phyloP scores from a whole-genome alignment of 1,139 yeast species.

The Arxiozyma bovina region DNA sequence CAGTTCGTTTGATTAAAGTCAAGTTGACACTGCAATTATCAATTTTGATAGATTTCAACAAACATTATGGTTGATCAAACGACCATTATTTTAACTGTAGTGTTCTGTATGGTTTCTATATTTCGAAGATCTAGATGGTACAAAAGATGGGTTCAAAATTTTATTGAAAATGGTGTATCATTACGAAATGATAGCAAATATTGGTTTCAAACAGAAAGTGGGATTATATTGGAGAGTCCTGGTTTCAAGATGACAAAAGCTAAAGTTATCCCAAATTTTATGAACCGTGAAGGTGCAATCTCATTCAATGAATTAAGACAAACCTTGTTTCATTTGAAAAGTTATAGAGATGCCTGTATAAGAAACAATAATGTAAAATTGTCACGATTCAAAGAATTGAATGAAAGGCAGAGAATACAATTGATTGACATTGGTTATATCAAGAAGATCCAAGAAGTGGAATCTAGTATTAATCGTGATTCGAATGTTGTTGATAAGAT shows the following conservation, averaged over 20 bases:
- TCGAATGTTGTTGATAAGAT: conserved; percentile 39
- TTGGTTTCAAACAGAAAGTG: neutral
- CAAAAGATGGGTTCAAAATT: conserved; percentile 15
- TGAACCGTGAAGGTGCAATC: conserved; percentile 2
- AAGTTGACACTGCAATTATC: neutral
- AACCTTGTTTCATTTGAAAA: conserved; percentile 15
- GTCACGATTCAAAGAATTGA: conserved; percentile 15
- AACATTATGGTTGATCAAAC: neutral
- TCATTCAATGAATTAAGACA: conserved; percentile 12
- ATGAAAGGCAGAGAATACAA: conserved; percentile 11
- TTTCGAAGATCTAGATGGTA: conserved; percentile 18
- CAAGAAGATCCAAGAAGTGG: conserved; percentile 30
- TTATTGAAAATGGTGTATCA: conserved; percentile 11
- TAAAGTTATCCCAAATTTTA: neutral
- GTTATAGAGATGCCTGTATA: conserved; percentile 16
- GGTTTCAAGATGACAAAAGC: conserved; percentile 8
- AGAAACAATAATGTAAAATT: conserved; percentile 18
- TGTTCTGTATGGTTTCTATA: conserved; percentile 13
- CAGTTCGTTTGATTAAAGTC: neutral
- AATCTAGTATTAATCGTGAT: conserved; percentile 39
- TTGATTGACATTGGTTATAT: conserved; percentile 46
- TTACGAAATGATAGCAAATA: neutral
- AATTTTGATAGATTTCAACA: neutral
- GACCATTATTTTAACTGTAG: neutral
- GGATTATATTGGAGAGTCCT: conserved; percentile 4